Evolutionary conservation across 805 yeast genomes (phyloP), one percentile per base, ranked within the genome.

Genomic region (Zygotorulaspora sp.): DNA sequence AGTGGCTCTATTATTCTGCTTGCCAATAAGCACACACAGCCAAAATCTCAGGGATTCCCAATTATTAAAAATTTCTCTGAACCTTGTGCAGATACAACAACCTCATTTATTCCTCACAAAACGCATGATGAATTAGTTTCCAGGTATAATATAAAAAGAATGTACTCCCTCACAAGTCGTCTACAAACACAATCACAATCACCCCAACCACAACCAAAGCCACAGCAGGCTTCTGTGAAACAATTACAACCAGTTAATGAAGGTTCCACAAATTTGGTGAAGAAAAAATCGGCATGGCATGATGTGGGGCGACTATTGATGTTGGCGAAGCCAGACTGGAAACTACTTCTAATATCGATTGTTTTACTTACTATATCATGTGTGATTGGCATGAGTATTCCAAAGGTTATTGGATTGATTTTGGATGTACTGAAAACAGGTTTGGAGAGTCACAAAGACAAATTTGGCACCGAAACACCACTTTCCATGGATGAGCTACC

Each of bases 351-450:
- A 0, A 37, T 64, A 1, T 78, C 79, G 0, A 57, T 75, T 3
- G 30, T 63, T 0, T 55, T 75, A n/a, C 54, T 75, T 21, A 58
- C 74, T 2, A 44, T 70, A 5, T 70, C 78, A 15, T 75, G 77
- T 22, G 52, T 63, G 4, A 71, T 74, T 30, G 70, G 74, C 16
- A 72, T 75, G 77, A 57, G 71, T 3, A 61, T 74, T 39, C 80
- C 80, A 2, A 74, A 71, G 43, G 68, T 76, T 5, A 75, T 76
- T n/a, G 80, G 80, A 32, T 55, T 70, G 30, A 71, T 75, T 2
- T 52, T 75, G 14, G 80, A 75, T 52, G 70, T 76, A 4, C 63
- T 75, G 1, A 67, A 66, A 43, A 35, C 40, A 7, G 47, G 45
- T 9, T 30, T 50, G 21, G 44, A 35, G 17, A 56, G 49, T 18